Percentiles rank a stretch among this genome's conserved stretches.
phyloP scores from a whole-genome alignment of 129 eudicot genomes.

The Flaveria linearis region DNA sequence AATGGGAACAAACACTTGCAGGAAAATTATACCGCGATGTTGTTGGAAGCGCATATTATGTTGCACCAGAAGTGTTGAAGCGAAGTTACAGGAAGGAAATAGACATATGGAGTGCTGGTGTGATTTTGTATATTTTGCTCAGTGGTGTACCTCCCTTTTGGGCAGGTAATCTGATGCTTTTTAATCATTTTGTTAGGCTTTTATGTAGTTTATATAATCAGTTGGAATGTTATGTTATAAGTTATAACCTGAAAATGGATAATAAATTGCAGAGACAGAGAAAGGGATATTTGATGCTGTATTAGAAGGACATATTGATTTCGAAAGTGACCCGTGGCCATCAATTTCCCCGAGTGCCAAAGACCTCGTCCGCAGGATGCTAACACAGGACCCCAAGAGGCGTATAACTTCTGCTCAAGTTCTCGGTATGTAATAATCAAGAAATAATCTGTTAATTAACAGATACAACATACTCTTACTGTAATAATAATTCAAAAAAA shows the following conservation, averaged over 20 bases:
- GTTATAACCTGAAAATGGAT: slow-evolving; percentile 1
- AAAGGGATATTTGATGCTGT: slow-evolving; percentile 81
- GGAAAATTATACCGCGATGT: slow-evolving; percentile 79
- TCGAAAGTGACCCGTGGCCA: slow-evolving; percentile 81
- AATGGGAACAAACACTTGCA: slow-evolving; percentile 36
- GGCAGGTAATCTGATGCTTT: slow-evolving; percentile 61
- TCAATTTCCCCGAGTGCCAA: slow-evolving; percentile 77
- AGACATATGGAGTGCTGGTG: slow-evolving; percentile 93
- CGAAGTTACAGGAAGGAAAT: slow-evolving; percentile 79
- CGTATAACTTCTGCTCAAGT: slow-evolving; percentile 85
- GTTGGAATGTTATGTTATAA: neutral
- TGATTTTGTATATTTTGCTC: slow-evolving; percentile 78
- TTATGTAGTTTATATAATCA: neutral
- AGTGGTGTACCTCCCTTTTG: slow-evolving; percentile 96
- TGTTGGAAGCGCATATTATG: slow-evolving; percentile 90
- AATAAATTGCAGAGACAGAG: slow-evolving; percentile 58
- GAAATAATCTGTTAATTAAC: neutral
- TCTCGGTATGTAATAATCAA: slow-evolving; percentile 54
- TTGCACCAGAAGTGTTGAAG: slow-evolving; percentile 87
- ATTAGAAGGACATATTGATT: slow-evolving; percentile 67
- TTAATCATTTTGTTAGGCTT: neutral
- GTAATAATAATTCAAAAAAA: neutral
- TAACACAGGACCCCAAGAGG: slow-evolving; percentile 68
- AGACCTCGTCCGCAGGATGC: slow-evolving; percentile 80
- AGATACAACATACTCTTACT: neutral